These are phyloP conservation scores for Sporothrix curviconia DNA, from an alignment of 2,329 filamentous ascomycete genomes.

Conservation along the genomic window DNA sequence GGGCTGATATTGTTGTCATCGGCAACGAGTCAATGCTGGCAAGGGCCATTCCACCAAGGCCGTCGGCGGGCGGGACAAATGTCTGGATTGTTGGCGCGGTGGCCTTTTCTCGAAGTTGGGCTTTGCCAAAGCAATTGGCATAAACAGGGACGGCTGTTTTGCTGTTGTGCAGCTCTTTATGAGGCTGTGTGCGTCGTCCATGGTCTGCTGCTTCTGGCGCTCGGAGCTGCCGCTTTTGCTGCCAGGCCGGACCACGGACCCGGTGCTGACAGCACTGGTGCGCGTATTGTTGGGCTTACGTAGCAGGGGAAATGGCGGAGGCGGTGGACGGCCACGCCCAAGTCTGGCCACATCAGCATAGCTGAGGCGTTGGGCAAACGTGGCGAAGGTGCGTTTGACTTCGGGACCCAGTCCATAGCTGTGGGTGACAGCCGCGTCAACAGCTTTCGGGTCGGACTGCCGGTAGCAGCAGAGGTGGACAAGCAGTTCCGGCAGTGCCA, in stretches of 20 bases:
- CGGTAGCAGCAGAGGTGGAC: too few species aligned
- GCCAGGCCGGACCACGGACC: not conserved
- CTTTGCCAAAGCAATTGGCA: too few species aligned
- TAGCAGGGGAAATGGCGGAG: not conserved
- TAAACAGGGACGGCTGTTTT: too few species aligned
- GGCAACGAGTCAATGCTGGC: too few species aligned
- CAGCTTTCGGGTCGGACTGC: not conserved
- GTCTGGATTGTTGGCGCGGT: too few species aligned
- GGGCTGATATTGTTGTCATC: too few species aligned
- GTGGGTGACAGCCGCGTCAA: not conserved
- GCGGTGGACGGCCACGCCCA: not conserved
- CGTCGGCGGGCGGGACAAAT: too few species aligned
- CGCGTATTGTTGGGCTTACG: not conserved
- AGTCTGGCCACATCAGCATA: constrained; percentile 13
- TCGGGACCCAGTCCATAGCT: not conserved
- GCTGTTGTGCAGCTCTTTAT: too few species aligned
- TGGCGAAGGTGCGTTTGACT: not conserved
- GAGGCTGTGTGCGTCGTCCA: not conserved
- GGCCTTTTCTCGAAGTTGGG: too few species aligned
- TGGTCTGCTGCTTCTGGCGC: not conserved
- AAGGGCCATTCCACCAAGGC: too few species aligned
- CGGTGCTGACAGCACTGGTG: not conserved
- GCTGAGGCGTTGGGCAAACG: not conserved
- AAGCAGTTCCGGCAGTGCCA: too few species aligned
- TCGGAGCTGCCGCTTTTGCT: not conserved